Conservation (phyloP, 305 asterid genomes). For the Fraxinus floribunda region DNA sequence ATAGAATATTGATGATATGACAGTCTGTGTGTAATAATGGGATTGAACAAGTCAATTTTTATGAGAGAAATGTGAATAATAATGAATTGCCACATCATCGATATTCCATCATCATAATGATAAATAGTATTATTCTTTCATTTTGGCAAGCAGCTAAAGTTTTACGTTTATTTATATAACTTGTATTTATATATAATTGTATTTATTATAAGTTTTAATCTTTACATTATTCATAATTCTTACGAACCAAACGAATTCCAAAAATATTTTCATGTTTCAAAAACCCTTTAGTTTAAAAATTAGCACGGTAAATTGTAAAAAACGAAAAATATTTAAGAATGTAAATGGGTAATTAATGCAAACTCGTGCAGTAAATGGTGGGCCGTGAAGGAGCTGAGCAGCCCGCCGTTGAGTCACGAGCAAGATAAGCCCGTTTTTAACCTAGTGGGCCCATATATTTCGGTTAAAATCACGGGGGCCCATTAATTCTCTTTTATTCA, state of each 20-base stretch:
- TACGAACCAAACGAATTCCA: not conserved
- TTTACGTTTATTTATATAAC: not conserved
- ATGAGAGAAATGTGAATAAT: too few species aligned
- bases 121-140: not conserved
- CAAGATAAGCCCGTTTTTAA: not conserved
- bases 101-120: not conserved
- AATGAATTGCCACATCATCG: too few species aligned
- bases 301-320: not conserved
- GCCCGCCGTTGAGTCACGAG: slow-evolving; percentile 9
- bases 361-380: not conserved
- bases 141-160: not conserved
- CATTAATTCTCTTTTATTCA: slow-evolving; percentile 39
- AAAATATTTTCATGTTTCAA: not conserved
- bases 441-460: not conserved
- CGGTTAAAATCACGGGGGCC: slow-evolving; percentile 34
- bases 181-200: not conserved
- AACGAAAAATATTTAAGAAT: not conserved
- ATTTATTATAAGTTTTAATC: not conserved
- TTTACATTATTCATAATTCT: not conserved
- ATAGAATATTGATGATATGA: not conserved
- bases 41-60: too few species aligned
- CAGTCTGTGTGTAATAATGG: not conserved
- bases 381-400: not conserved
- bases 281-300: not conserved
- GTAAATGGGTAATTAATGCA: not conserved